Evolutionary conservation across 176 grass and related monocot species (phyloP), one percentile per base, ranked within the genome.

Genomic region (Urochloa ruziziensis): DNA sequence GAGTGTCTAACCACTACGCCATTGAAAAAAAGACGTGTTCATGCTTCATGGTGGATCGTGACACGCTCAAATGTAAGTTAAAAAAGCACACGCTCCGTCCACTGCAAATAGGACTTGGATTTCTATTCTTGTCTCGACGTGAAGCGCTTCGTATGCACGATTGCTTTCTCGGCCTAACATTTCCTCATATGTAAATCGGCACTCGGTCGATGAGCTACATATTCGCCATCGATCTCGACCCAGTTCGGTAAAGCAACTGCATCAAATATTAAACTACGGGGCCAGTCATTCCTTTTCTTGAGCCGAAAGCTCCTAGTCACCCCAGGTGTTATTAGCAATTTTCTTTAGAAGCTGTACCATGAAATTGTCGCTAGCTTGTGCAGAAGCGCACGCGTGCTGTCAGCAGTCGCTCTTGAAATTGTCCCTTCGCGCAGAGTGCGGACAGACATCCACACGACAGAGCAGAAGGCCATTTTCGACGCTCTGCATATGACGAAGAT

Each of bases 91-190:
- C 23, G 23, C 8, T 9, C 56, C n/a, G 4, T 23, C 56, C 56
- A 27, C 56, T 13, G 56, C 56, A 27, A 27, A 39, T 27, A 59
- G n/a, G 56, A 27, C 56, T 25, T 59, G 2, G 11, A 49, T 72
- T n/a, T 56, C 33, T 63, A 61, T 63, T 2, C 15, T 69, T 76
- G 62, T 69, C 48, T 69, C 39, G 0, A 61, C n/a, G 61, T 75
- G 79, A 58, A 30, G 29, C 81, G 29, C 81, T 75, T 69, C 29
- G 7, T 62, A 39, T 76, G 85, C 72, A 87, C 62, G 32, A 52
- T 77, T 67, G 70, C 62, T 76, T 47, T 87, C 11, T 47, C 21
- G n/a, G 21, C 63, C 79, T 82, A 82, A 77, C 1, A 62, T 88
- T 77, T 72, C 40, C 29, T 14, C 62, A 40, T 70, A 52, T 62